Conservation (phyloP, 352 stramenopile genomes). For the Pythium coloratum region DNA sequence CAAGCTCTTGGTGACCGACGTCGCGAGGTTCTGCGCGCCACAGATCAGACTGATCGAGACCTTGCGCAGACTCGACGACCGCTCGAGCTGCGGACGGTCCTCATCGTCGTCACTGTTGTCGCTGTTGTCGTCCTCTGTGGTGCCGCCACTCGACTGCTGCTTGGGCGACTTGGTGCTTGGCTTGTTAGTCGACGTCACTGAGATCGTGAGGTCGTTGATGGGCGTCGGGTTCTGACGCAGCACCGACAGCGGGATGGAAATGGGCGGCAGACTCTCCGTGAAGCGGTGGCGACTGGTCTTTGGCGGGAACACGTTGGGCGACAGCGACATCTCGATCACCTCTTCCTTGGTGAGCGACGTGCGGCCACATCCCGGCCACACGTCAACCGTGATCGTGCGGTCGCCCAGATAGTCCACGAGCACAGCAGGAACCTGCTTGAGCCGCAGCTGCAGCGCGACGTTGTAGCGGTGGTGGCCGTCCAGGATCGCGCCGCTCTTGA, state of each 20-base stretch:
- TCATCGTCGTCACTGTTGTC: conserved; percentile 8
- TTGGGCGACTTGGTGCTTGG: neutral
- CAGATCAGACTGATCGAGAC: conserved; percentile 79
- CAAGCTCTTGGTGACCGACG: conserved; percentile 66
- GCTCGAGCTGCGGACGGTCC: neutral
- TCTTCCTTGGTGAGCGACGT: conserved; percentile 70
- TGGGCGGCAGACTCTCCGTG: conserved; percentile 74
- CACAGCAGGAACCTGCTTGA: conserved; percentile 75
- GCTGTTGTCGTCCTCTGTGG: conserved; percentile 7
- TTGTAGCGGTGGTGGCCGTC: conserved; percentile 86
- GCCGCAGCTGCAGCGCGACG: conserved; percentile 64
- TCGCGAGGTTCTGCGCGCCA: conserved; percentile 70
- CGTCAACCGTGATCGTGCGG: conserved; percentile 69
- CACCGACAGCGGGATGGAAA: conserved; percentile 78
- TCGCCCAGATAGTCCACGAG: conserved; percentile 82
- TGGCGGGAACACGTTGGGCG: conserved; percentile 75
- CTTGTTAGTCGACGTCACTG: conserved; percentile 7
- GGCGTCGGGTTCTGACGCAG: conserved; percentile 60
- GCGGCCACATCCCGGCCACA: conserved; percentile 76
- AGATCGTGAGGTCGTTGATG: conserved; percentile 39
- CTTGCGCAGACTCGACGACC: conserved; percentile 45
- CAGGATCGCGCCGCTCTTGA: conserved; percentile 76
- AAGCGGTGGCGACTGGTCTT: conserved; percentile 87
- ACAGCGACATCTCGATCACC: conserved; percentile 83
- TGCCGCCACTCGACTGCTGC: neutral